Conservation (phyloP, 192 early-diverging fungal genomes). For the Linnemannia elongata region DNA sequence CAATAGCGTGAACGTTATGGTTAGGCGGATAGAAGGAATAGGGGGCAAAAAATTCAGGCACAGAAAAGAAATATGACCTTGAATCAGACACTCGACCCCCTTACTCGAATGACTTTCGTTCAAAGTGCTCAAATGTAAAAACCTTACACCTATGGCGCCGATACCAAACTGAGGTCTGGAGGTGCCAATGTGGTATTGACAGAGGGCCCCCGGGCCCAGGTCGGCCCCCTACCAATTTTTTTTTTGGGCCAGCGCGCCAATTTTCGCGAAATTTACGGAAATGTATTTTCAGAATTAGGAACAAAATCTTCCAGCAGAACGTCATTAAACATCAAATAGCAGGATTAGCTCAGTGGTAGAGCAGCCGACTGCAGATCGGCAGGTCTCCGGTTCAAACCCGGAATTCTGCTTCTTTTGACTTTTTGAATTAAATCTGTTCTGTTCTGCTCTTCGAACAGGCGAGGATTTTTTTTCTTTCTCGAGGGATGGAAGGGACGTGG, state of each 20-base stretch:
- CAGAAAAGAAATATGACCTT: not conserved
- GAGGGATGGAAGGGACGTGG: not conserved
- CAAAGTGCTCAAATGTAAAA: not conserved
- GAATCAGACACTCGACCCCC: not conserved
- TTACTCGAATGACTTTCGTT: not conserved
- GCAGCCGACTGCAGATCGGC: constrained; percentile 76
- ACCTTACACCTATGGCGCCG: not conserved
- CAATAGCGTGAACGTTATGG: no score
- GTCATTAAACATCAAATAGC: not conserved
- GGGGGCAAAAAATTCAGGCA: not conserved
- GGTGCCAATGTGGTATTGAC: not conserved
- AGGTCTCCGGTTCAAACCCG: constrained; percentile 77
- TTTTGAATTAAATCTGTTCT: not conserved
- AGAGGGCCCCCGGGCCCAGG: not conserved
- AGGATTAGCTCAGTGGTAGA: constrained; percentile 78
- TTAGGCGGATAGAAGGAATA: not conserved
- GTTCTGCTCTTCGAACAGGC: no score
- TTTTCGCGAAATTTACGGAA: not conserved
- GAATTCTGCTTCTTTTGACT: constrained; percentile 61
- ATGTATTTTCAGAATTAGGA: not conserved
- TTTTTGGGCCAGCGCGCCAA: not conserved
- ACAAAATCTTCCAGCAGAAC: not conserved
- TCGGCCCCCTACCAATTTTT: not conserved
- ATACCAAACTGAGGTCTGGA: not conserved
- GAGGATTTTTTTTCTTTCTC: not conserved